Evolutionary conservation across 768 basidiomycete species (phyloP).

Genomic region (Sutorius australiensis): DNA sequence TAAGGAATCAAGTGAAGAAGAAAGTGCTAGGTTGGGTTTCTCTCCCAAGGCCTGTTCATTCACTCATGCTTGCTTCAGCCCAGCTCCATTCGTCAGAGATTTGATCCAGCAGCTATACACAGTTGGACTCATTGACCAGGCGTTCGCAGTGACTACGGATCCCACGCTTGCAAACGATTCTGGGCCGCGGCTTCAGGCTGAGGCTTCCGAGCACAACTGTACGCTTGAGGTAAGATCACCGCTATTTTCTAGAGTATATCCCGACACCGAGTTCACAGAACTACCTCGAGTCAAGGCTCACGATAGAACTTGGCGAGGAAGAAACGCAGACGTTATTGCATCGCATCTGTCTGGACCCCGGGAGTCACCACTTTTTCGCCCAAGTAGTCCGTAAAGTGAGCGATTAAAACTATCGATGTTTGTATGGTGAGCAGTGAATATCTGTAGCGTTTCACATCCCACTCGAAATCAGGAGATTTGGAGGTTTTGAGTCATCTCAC

Average conservation of each 20-base stretch:
- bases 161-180: slow-evolving; percentile 47
- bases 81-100: slow-evolving; percentile 24
- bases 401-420: neutral
- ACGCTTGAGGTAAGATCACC: slow-evolving; percentile 50
- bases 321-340: slow-evolving; percentile 35
- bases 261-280: slow-evolving; percentile 12
- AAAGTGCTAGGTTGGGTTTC: slow-evolving; percentile 14
- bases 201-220: slow-evolving; percentile 57
- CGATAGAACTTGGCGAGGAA: slow-evolving; percentile 43
- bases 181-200: slow-evolving; percentile 47
- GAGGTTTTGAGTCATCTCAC: slow-evolving; percentile 71
- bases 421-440: neutral
- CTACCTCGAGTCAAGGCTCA: slow-evolving; percentile 58
- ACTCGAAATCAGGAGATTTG: slow-evolving; percentile 53
- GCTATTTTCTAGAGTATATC: neutral
- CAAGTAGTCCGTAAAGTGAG: slow-evolving; percentile 55
- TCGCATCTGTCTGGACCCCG: slow-evolving; percentile 52
- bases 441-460: slow-evolving; percentile 54
- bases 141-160: slow-evolving; percentile 50
- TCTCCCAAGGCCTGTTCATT: neutral
- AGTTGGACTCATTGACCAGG: slow-evolving; percentile 51
- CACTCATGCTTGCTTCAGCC: slow-evolving; percentile 19
- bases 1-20: slow-evolving; percentile 22
- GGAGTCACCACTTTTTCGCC: slow-evolving; percentile 56
- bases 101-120: slow-evolving; percentile 50